Base-by-base conservation (phyloP, 75 land plant species). In the Ceratopteris richardii region DNA sequence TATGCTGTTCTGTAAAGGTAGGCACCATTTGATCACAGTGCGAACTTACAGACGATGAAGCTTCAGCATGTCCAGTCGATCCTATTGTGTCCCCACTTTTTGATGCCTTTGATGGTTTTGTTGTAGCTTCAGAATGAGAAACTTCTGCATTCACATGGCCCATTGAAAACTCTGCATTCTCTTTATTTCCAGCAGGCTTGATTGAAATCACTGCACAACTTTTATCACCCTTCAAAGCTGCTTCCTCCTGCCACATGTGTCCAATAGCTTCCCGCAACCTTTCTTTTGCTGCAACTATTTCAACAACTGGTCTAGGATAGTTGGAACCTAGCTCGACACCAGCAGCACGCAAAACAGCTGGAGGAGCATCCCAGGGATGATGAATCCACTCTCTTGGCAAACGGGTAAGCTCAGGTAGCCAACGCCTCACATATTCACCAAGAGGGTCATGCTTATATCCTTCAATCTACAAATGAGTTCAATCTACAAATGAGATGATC, bases 371-470 rank as follows among this genome's bases (percentile, higher is more conserved):
- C 96, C 96, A 90, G 43, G 96, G 96, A 47, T 90, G 91, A 70
- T 92, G 97, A 30, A 92, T 88, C 97, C 97, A 92, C 62, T 87
- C 97, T 51, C 82, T 80, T 24, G 97, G 97, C 55, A 92, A 58
- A 31, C 97, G 77, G 23, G 89, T 60, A 29, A 92, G 82, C 70
- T 92, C 97, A 24, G 97, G 97, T 37, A 92, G 71, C 97, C 97
- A 92, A 17, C 74, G 73, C 42, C 93, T 72, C n/a, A 88, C 86
- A 67, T 92, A 92, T 65, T 92, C 86, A 29, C 97, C 97, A 27
- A 82, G 66, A 25, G 86, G 94, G 62, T 92, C 97, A 63, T 72
- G 82, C 57, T 70, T 80, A 58, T 74, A 77, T 33, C 97, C 97
- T 68, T 82, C 87, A 29, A 66, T 67, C 87, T 84, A 77, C 10